Conservation (phyloP, 305 asterid genomes). For the Lippia alba region DNA sequence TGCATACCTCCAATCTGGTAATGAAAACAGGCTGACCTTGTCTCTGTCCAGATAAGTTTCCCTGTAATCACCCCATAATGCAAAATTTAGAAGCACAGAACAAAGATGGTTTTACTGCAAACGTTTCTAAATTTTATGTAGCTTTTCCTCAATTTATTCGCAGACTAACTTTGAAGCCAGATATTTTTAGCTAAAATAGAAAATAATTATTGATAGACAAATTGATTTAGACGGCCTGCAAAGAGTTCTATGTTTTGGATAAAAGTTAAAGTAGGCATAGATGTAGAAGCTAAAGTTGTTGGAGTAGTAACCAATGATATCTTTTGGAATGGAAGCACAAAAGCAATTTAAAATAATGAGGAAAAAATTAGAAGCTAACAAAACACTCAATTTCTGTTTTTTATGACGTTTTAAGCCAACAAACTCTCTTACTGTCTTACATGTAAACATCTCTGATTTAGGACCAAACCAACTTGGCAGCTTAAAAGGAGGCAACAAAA, state of each 20-base stretch:
- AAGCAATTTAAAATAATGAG: no score
- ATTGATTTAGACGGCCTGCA: neutral
- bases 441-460: no score
- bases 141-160: conserved; percentile 13
- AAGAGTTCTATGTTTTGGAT: no score
- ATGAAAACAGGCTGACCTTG: conserved; percentile 98
- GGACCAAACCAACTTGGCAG: neutral
- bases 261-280: no score
- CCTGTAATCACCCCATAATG: conserved; percentile 55
- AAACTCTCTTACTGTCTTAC: no score
- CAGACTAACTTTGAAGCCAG: neutral
- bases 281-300: no score
- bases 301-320: neutral
- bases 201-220: neutral
- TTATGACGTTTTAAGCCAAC: no score
- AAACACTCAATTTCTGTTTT: no score
- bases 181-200: neutral
- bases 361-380: no score
- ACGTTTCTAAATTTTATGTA: neutral
- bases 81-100: conserved; percentile 20
- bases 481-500: neutral
- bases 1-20: conserved; percentile 88
- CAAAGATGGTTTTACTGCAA: conserved; percentile 6
- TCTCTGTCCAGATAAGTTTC: conserved; percentile 95
- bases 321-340: neutral